These are phyloP conservation scores for Cornus kousa DNA, from an alignment of 148 eudicot genomes.

Conservation along the genomic window DNA sequence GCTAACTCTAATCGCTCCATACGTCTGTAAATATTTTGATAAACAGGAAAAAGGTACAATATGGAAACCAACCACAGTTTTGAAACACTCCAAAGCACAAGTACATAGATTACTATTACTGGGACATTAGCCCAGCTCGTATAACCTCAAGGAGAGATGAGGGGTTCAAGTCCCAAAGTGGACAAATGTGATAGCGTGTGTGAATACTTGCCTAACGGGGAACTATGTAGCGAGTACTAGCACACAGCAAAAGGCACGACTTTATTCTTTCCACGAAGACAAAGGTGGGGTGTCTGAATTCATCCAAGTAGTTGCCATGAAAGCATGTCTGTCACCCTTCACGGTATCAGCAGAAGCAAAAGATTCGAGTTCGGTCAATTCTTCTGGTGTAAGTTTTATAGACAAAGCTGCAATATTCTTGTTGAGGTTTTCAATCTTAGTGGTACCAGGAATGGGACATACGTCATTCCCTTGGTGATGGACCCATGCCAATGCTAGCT, in stretches of 20 bases:
- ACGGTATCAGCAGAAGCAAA: not conserved
- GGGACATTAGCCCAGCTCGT: too few relatives aligned
- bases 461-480: slow-evolving; percentile 6
- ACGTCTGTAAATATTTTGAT: too few relatives aligned
- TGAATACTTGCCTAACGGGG: not conserved
- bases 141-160: not conserved
- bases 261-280: not conserved
- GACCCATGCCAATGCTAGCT: slow-evolving; percentile 8
- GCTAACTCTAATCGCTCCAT: too few relatives aligned
- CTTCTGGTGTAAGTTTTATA: not conserved
- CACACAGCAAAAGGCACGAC: not conserved
- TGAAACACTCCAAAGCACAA: too few relatives aligned
- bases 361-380: not conserved
- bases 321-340: not conserved
- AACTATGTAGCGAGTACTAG: not conserved
- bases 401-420: not conserved
- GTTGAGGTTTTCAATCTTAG: not conserved
- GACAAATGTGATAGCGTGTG: not conserved
- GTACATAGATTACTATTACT: too few relatives aligned
- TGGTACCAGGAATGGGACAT: slow-evolving; percentile 1
- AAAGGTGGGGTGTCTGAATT: not conserved
- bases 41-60: too few relatives aligned
- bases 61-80: too few relatives aligned
- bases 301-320: not conserved
- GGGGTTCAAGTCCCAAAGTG: too few relatives aligned